These are phyloP conservation scores for Clitopilus passeckerianus DNA, from an alignment of 768 basidiomycete genomes.

Conservation along the genomic window DNA sequence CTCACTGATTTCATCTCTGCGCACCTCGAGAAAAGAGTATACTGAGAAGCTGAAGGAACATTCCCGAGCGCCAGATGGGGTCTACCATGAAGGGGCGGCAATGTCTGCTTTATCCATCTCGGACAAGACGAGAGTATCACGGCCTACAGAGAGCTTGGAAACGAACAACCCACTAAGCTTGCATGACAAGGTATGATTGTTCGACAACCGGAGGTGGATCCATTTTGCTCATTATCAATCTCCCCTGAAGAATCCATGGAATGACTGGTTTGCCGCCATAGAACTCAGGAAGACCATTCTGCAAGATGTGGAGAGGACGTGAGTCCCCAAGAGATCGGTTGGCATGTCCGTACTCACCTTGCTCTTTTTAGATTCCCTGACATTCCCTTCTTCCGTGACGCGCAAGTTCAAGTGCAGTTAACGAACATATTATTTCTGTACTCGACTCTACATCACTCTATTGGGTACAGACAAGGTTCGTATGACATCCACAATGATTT, in stretches of 20 bases:
- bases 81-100: not conserved
- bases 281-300: constrained; percentile 86
- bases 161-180: constrained; percentile 79
- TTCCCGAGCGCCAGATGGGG: constrained; percentile 76
- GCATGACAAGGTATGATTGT: constrained; percentile 56
- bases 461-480: constrained; percentile 85
- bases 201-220: not conserved
- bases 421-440: constrained; percentile 88
- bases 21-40: constrained; percentile 51
- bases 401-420: constrained; percentile 70
- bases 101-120: not conserved
- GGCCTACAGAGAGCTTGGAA: constrained; percentile 43
- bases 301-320: constrained; percentile 97
- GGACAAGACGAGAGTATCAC: constrained; percentile 10
- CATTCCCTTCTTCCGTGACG: constrained; percentile 80
- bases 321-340: constrained; percentile 25
- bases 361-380: constrained; percentile 78
- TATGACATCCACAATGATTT: not conserved
- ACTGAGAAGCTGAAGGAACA: constrained; percentile 55
- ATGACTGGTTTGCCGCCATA: constrained; percentile 84
- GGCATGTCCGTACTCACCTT: constrained; percentile 1
- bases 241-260: constrained; percentile 84
- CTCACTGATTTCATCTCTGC: constrained; percentile 37
- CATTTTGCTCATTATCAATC: constrained; percentile 1
- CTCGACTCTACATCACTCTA: constrained; percentile 68